A percentile compares a stretch with the other conserved stretches of the same genome.
Conservation (phyloP, 305 asterid genomes). For the Solanum hybrid region DNA sequence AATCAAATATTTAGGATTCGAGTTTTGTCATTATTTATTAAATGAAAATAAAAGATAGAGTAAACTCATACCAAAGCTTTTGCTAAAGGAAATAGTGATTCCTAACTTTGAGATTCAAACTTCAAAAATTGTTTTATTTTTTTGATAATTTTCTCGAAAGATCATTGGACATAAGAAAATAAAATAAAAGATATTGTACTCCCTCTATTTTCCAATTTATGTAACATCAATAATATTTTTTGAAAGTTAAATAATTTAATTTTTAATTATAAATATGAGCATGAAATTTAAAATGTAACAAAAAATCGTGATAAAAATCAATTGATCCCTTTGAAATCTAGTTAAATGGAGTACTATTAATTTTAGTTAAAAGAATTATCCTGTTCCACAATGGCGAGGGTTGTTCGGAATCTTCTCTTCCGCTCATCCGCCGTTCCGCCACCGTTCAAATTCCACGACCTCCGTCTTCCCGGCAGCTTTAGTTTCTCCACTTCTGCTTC, state of each 20-base stretch:
- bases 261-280: background rate
- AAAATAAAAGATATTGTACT: background rate
- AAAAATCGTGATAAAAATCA: background rate
- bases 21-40: background rate
- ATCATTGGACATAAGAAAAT: background rate
- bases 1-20: no score
- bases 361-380: background rate
- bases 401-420: constrained; percentile 4
- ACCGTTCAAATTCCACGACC: background rate
- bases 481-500: constrained; percentile 15
- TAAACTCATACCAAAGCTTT: background rate
- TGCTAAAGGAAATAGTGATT: background rate
- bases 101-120: no score
- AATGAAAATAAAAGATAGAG: background rate
- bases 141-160: background rate
- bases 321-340: background rate
- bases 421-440: background rate
- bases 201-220: background rate
- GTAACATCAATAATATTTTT: background rate
- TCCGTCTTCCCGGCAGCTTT: constrained; percentile 1
- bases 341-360: background rate
- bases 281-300: background rate
- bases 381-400: background rate
- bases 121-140: no score
- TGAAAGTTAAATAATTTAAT: background rate